These are phyloP conservation scores for Bothriochloa decipiens DNA, from an alignment of 176 grass and related monocot genomes.

Conservation along the genomic window DNA sequence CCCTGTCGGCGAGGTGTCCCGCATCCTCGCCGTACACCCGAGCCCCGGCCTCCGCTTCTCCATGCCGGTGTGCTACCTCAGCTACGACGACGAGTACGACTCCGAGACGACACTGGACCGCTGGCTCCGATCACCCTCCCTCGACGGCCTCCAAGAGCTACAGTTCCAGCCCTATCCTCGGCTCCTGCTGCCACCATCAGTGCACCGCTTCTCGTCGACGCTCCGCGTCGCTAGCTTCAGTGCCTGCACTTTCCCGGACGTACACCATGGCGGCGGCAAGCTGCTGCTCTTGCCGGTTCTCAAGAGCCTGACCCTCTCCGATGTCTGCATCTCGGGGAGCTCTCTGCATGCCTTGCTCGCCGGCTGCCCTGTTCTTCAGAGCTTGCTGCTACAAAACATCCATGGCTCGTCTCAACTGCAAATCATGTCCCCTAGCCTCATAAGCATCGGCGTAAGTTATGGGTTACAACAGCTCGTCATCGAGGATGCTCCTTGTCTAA, in stretches of 20 bases:
- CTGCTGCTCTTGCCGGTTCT: neutral
- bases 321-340: neutral
- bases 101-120: neutral
- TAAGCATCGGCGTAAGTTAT: neutral
- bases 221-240: neutral
- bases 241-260: neutral
- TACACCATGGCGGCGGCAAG: neutral
- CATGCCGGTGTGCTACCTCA: too few species aligned
- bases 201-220: neutral
- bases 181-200: neutral
- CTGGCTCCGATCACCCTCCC: neutral
- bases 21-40: neutral
- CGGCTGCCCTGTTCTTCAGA: neutral
- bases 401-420: neutral
- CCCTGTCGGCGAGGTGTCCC: neutral
- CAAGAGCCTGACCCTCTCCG: neutral
- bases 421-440: neutral
- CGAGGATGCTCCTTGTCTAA: too few species aligned
- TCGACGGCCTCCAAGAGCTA: neutral
- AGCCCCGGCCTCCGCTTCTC: neutral
- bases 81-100: too few species aligned
- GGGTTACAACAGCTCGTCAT: too few species aligned
- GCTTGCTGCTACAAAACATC: neutral
- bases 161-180: neutral
- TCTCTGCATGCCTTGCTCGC: neutral